Evolutionary conservation across 208 protist genomes (phyloP).

Genomic region (Zelonia costaricensis): DNA sequence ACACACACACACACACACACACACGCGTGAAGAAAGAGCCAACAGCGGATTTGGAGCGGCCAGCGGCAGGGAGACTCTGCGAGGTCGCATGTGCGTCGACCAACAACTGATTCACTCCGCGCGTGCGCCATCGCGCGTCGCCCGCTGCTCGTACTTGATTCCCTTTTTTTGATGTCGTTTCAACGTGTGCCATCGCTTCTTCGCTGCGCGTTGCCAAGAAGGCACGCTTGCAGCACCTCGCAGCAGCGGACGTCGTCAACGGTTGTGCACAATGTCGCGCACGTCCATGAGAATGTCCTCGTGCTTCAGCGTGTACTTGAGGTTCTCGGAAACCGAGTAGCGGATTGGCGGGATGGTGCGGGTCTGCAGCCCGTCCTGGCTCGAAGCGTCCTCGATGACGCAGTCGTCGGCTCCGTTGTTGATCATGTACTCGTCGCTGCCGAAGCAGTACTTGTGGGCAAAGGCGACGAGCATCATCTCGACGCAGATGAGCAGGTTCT

Average conservation of each 20-base stretch:
- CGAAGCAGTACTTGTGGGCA: conserved; percentile 91
- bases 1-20: background rate
- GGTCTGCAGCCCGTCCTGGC: conserved; percentile 25
- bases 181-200: background rate
- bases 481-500: conserved; percentile 90
- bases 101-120: too few relatives aligned
- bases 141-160: background rate
- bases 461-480: conserved; percentile 93
- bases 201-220: too few relatives aligned
- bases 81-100: too few relatives aligned
- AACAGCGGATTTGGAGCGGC: too few relatives aligned
- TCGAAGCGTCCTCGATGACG: conserved; percentile 31
- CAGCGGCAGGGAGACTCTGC: too few relatives aligned
- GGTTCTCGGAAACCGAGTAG: conserved; percentile 71
- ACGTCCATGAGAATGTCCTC: conserved; percentile 83
- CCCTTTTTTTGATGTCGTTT: background rate
- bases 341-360: conserved; percentile 71
- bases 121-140: too few relatives aligned
- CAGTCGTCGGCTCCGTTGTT: conserved; percentile 21
- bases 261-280: conserved; percentile 73
- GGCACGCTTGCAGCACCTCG: too few relatives aligned
- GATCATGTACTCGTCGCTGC: conserved; percentile 75
- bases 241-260: too few relatives aligned
- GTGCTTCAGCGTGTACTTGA: conserved; percentile 85
- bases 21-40: background rate